Base-by-base conservation (phyloP, 2,329 filamentous ascomycete genomes). In the Pseudogymnoascus sp. region DNA sequence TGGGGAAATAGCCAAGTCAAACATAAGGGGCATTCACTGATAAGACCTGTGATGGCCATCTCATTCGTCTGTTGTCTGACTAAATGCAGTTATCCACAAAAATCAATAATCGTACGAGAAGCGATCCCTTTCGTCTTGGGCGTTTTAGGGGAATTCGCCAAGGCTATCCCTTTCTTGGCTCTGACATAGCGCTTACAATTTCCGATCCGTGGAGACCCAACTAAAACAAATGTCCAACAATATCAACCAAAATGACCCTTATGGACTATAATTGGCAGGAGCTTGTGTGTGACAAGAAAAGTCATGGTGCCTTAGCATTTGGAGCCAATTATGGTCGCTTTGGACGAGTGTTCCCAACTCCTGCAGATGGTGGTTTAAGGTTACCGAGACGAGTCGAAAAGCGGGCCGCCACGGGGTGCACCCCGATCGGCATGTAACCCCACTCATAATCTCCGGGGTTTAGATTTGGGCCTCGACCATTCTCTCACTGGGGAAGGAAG, bases 151-250 rank as follows among this genome's bases (percentile, higher is more conserved):
- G 47, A 33, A 53, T 53, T 53, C 28, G 47, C 47, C 47, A 53
- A 53, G 39, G 28, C 47, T 35, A 33, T 33, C 28, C 47, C 47
- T 53, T 53, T 53, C 47, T 53, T 53, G 47, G 47, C 47, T 53
- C 9, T 53, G 28, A 53, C 47, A 5, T 53, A 53, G 47, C 47
- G 28, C 47, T 14, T 33, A 53, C 47, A 12, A 53, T 28, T 18
- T 53, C 15, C 47, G 28, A 22, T 53, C 12, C 25, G 47, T 33
- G 8, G n/a, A 18, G 3, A 20, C 9, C 18, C 18, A 33, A 4
- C 28, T 53, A 11, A 33, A 53, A 53, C 28, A 53, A 53, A 12
- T 33, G 47, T 33, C 28, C 15, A 53, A 53, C 28, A 53, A 33
- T 15, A 53, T 53, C 47, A 53, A 20, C 33, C 47, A 33, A 53